These are phyloP conservation scores for Taiozyma sp. DNA, from an alignment of 1,139 yeast species.

Conservation along the genomic window DNA sequence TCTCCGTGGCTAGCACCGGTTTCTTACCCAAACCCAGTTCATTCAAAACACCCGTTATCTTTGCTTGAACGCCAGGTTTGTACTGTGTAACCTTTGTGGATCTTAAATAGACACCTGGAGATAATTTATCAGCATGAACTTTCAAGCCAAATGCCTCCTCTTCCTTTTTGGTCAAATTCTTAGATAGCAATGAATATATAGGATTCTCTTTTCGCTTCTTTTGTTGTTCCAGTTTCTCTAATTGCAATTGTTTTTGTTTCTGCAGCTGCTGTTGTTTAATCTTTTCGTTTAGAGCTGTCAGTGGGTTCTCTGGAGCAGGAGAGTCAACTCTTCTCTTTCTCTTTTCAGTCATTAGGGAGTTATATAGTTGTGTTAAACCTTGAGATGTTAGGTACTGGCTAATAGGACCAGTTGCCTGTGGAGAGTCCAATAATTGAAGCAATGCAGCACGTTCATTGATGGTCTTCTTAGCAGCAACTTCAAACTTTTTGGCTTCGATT, in stretches of 20 bases:
- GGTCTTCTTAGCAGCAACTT: conserved; percentile 88
- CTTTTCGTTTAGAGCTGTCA: conserved; percentile 26
- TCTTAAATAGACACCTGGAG: conserved; percentile 71
- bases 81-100: conserved; percentile 60
- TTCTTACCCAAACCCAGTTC: conserved; percentile 75
- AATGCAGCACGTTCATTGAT: conserved; percentile 78
- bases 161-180: conserved; percentile 68
- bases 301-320: conserved; percentile 46
- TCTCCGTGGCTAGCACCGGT: conserved; percentile 87
- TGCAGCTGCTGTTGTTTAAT: conserved; percentile 23
- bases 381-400: conserved; percentile 81
- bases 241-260: conserved; percentile 30
- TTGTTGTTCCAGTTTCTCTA: conserved; percentile 27
- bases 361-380: conserved; percentile 84
- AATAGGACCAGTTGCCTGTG: conserved; percentile 74
- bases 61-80: conserved; percentile 72
- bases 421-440: conserved; percentile 79
- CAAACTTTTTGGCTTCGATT: conserved; percentile 89
- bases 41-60: conserved; percentile 65
- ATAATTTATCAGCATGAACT: conserved; percentile 74
- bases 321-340: conserved; percentile 45
- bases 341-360: conserved; percentile 78
- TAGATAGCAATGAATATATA: conserved; percentile 37
- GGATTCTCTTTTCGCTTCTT: conserved; percentile 31
- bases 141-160: conserved; percentile 83